Evolutionary conservation across 805 yeast species (phyloP).

Genomic region (Barnettozyma botsteinii): DNA sequence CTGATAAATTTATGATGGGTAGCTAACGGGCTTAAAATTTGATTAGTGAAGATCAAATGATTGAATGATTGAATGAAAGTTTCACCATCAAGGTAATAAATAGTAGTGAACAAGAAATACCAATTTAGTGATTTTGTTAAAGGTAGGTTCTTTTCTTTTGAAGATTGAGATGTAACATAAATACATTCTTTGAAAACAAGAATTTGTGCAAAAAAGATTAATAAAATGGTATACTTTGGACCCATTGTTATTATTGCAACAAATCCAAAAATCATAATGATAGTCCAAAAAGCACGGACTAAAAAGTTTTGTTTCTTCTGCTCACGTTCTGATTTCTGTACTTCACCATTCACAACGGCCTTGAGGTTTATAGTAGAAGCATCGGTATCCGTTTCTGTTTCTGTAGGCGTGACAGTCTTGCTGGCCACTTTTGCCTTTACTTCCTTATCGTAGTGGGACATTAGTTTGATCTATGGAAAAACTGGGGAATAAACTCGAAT

Average conservation of each 20-base stretch:
- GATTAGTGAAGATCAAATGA: slow-evolving; percentile 45
- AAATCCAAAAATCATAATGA: slow-evolving; percentile 80
- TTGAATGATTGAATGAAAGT: slow-evolving; percentile 65
- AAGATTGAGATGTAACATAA: slow-evolving; percentile 72
- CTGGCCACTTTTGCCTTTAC: not conserved
- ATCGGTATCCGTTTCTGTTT: not conserved
- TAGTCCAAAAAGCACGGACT: slow-evolving; percentile 87
- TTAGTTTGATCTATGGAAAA: not conserved
- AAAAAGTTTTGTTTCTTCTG: slow-evolving; percentile 78
- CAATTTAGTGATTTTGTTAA: slow-evolving; percentile 81
- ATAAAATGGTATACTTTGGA: slow-evolving; percentile 69
- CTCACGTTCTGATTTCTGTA: slow-evolving; percentile 27
- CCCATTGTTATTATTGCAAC: slow-evolving; percentile 73
- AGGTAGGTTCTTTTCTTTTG: slow-evolving; percentile 76
- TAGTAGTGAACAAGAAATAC: slow-evolving; percentile 85
- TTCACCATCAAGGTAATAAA: slow-evolving; percentile 86
- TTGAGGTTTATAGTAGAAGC: no score
- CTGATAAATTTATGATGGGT: slow-evolving; percentile 79
- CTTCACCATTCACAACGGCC: no score
- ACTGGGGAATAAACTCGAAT: no score
- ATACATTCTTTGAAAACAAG: slow-evolving; percentile 90
- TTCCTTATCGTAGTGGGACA: not conserved
- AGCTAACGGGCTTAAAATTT: slow-evolving; percentile 51
- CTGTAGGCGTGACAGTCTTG: no score
- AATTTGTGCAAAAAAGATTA: slow-evolving; percentile 70